A percentile compares a stretch with the other conserved stretches of the same genome.
Conservation (phyloP, 768 basidiomycete species). For the Boletus speciosus region DNA sequence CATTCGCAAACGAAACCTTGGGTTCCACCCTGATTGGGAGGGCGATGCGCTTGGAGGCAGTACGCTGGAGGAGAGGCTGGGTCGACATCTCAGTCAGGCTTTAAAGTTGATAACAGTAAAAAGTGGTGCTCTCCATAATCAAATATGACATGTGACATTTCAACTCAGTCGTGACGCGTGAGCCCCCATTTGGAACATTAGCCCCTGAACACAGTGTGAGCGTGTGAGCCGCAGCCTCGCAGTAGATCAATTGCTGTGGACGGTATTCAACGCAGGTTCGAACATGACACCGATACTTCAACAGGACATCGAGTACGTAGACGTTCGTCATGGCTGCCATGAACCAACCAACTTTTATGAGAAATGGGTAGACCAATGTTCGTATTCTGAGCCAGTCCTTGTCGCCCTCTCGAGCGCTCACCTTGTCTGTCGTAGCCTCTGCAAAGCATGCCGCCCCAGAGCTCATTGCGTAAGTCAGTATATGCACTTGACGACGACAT, state of each 20-base stretch:
- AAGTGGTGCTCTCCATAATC: not conserved
- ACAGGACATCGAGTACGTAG: slow-evolving; percentile 27
- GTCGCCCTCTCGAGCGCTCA: slow-evolving; percentile 2
- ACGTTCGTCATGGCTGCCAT: slow-evolving; percentile 8
- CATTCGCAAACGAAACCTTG: slow-evolving; percentile 93
- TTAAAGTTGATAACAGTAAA: not conserved
- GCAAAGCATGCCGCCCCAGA: slow-evolving; percentile 46
- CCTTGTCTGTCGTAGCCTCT: slow-evolving; percentile 40
- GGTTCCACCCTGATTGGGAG: slow-evolving; percentile 93
- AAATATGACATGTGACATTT: slow-evolving; percentile 7
- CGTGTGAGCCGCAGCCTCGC: not conserved
- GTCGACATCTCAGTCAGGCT: slow-evolving; percentile 69
- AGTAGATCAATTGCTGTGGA: slow-evolving; percentile 6
- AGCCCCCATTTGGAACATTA: slow-evolving; percentile 11
- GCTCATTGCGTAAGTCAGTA: slow-evolving; percentile 41
- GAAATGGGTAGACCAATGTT: slow-evolving; percentile 53
- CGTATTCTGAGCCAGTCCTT: slow-evolving; percentile 4
- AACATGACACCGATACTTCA: slow-evolving; percentile 13
- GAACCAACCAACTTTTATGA: slow-evolving; percentile 41
- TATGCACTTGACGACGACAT: not conserved
- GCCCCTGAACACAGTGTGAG: slow-evolving; percentile 10
- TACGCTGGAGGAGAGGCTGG: slow-evolving; percentile 94
- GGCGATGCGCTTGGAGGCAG: slow-evolving; percentile 90
- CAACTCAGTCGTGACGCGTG: not conserved
- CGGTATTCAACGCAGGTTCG: not conserved